Evolutionary conservation across 306 rosid genomes (phyloP).

Genomic region (Pterocarpus macrocarpus): DNA sequence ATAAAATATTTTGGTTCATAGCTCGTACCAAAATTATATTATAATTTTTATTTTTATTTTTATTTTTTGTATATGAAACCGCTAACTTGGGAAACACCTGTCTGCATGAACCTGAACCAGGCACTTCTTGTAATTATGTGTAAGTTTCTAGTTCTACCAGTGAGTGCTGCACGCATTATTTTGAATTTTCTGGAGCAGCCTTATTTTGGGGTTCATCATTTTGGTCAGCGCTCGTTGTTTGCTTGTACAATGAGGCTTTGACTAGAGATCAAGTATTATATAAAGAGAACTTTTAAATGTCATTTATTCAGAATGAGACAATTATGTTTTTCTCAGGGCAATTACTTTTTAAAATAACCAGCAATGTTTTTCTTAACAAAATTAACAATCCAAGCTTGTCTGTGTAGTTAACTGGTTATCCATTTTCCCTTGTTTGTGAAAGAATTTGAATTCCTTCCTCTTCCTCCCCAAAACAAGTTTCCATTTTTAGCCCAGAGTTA

Average conservation of each 20-base stretch:
- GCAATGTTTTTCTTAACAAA: neutral
- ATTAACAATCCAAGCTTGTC: neutral
- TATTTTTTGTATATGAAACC: neutral
- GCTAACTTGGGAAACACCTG: slow-evolving; percentile 11
- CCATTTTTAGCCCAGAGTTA: neutral
- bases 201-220: neutral
- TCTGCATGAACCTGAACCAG: slow-evolving; percentile 37
- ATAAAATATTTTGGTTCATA: slow-evolving; percentile 25
- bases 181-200: neutral
- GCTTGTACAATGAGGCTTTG: slow-evolving; percentile 25
- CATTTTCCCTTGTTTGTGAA: neutral
- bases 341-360: slow-evolving; percentile 1
- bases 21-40: neutral
- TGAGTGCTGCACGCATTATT: neutral
- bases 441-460: neutral
- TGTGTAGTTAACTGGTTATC: neutral
- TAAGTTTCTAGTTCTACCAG: neutral
- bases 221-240: neutral
- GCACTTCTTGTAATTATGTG: neutral
- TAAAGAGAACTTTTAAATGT: neutral
- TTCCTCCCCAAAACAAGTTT: neutral
- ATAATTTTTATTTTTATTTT: neutral
- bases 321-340: neutral
- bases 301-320: slow-evolving; percentile 2
- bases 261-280: neutral